Conservation (phyloP, 2,329 filamentous ascomycete genomes). For the Cadophora luteo-olivacea region DNA sequence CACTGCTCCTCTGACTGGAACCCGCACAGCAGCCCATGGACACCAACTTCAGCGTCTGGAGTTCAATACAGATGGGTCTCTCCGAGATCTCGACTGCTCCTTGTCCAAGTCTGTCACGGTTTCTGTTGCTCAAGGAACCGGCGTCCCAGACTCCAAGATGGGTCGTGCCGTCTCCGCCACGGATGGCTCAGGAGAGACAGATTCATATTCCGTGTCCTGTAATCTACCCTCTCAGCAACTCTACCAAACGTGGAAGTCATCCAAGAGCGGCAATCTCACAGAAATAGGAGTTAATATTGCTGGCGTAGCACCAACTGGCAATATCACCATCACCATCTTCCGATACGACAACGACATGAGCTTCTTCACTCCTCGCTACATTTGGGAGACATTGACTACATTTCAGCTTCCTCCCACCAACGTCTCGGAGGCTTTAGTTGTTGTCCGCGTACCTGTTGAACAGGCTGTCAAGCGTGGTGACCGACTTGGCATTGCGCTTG, state of each 20-base stretch:
- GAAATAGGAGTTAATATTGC: constrained; percentile 35
- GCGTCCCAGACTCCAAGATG: constrained; percentile 4
- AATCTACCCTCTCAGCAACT: constrained; percentile 32
- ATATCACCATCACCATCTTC: constrained; percentile 33
- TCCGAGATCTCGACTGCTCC: constrained; percentile 31
- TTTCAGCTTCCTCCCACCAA: constrained; percentile 16
- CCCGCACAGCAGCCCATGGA: constrained; percentile 32
- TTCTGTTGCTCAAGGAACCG: constrained; percentile 20
- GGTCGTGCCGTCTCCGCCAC: constrained; percentile 26
- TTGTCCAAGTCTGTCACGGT: constrained; percentile 26
- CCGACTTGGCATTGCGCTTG: constrained; percentile 33
- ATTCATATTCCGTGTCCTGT: constrained; percentile 26
- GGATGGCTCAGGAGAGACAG: constrained; percentile 30
- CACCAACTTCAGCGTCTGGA: constrained; percentile 31
- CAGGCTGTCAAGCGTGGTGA: constrained; percentile 29
- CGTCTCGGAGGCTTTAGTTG: constrained; percentile 25
- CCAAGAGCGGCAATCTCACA: constrained; percentile 29
- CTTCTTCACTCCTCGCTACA: constrained; percentile 35
- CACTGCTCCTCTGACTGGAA: constrained; percentile 33
- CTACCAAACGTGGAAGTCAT: constrained; percentile 36
- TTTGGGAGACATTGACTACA: constrained; percentile 36
- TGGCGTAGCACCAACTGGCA: constrained; percentile 24
- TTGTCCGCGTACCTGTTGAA: constrained; percentile 23
- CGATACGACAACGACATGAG: constrained; percentile 33
- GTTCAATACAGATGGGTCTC: constrained; percentile 32